phyloP scores from a whole-genome alignment of 768 basidiomycete species.

The Lyophyllum semitale region DNA sequence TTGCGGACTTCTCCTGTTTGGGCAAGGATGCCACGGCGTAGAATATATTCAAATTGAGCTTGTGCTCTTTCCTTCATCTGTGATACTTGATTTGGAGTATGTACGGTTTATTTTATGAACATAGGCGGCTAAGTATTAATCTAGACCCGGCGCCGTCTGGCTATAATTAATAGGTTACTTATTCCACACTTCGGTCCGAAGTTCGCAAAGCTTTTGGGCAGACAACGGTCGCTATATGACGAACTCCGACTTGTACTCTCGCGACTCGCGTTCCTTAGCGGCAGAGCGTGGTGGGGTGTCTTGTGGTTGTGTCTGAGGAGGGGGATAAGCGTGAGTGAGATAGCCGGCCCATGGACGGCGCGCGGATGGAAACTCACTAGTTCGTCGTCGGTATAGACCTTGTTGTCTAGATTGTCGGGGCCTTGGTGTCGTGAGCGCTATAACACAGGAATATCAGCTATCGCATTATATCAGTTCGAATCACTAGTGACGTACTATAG shows the following conservation, averaged over 20 bases:
- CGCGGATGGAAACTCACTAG: neutral
- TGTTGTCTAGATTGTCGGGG: neutral
- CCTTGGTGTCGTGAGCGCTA: neutral
- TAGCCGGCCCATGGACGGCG: too few species aligned
- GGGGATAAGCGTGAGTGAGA: neutral
- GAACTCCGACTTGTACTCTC: neutral
- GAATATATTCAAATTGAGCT: too few species aligned
- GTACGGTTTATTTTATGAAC: too few species aligned
- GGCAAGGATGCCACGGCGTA: too few species aligned
- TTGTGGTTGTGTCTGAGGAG: neutral
- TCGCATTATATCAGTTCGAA: neutral
- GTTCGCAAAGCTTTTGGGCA: too few species aligned
- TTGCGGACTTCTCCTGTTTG: too few species aligned
- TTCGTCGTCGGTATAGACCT: neutral
- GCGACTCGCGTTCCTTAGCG: neutral
- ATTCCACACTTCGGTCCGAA: too few species aligned
- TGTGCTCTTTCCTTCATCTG: too few species aligned
- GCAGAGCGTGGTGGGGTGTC: neutral
- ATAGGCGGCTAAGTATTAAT: too few species aligned
- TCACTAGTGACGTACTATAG: neutral
- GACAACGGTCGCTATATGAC: neutral
- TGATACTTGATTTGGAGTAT: too few species aligned
- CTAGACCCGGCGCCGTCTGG: too few species aligned
- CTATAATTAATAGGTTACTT: too few species aligned
- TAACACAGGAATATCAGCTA: neutral